phyloP scores from a whole-genome alignment of 352 stramenopile species.

The Phytophthora macrochlamydospora region DNA sequence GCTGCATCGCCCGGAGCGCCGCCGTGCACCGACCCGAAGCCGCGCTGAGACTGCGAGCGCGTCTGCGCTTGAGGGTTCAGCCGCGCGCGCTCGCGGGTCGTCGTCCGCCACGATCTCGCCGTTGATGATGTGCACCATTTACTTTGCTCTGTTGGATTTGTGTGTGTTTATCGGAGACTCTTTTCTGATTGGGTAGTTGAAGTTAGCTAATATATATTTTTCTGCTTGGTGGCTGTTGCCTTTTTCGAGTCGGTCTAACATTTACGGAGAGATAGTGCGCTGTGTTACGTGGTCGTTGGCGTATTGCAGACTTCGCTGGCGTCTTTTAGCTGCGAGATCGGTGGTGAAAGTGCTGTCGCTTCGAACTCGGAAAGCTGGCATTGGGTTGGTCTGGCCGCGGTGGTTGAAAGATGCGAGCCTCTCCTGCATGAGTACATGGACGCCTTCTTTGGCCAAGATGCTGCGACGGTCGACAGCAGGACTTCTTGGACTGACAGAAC shows the following conservation, averaged over 20 bases:
- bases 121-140: conserved; percentile 91
- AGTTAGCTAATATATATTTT: too few species aligned
- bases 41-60: conserved; percentile 13
- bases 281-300: conserved; percentile 32
- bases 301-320: conserved; percentile 41
- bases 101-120: conserved; percentile 87
- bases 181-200: too few species aligned
- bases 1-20: conserved; percentile 9
- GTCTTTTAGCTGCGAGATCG: conserved; percentile 43
- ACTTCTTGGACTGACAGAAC: conserved; percentile 16
- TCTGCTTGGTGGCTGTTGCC: too few species aligned
- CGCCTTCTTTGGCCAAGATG: conserved; percentile 53
- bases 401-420: conserved; percentile 49
- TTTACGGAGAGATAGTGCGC: conserved; percentile 14
- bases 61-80: conserved; percentile 19
- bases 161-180: too few species aligned
- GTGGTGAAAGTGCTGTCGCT: conserved; percentile 31
- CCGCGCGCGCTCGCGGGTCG: conserved; percentile 62
- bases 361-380: conserved; percentile 48
- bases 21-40: conserved; percentile 37
- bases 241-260: too few species aligned
- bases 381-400: conserved; percentile 28
- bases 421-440: conserved; percentile 61
- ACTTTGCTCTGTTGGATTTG: conserved; percentile 3
- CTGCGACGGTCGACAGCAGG: conserved; percentile 35